phyloP scores from a whole-genome alignment of 208 protist genomes.

The Acanthamoeba lenticulata region DNA sequence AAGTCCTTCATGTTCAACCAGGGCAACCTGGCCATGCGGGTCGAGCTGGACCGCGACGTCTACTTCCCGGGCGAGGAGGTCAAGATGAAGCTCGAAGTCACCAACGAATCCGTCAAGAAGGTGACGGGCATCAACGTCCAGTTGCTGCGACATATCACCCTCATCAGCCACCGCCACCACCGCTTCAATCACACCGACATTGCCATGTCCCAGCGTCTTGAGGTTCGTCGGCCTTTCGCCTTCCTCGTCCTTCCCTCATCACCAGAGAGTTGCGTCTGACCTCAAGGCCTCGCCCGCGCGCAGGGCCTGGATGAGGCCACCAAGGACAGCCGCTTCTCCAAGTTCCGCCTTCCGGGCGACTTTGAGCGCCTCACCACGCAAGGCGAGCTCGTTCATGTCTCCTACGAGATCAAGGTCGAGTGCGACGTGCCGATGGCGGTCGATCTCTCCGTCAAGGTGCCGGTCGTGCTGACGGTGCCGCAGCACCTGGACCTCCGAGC shows the following conservation, averaged over 20 bases:
- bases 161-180: neutral
- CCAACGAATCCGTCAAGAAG: slow-evolving; percentile 66
- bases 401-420: slow-evolving; percentile 46
- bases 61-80: slow-evolving; percentile 59
- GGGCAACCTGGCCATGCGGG: slow-evolving; percentile 47
- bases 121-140: slow-evolving; percentile 50
- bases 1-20: slow-evolving; percentile 69
- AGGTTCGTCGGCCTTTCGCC: neutral
- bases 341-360: slow-evolving; percentile 41
- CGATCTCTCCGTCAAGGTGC: neutral
- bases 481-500: slow-evolving; percentile 24
- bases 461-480: slow-evolving; percentile 28
- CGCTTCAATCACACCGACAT: slow-evolving; percentile 23
- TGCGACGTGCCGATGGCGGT: slow-evolving; percentile 67
- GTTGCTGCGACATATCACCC: neutral
- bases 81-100: slow-evolving; percentile 55
- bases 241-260: neutral
- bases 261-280: neutral
- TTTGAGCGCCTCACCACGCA: slow-evolving; percentile 21
- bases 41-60: neutral
- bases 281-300: neutral
- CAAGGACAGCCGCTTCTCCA: slow-evolving; percentile 41
- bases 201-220: neutral
- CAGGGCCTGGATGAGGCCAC: slow-evolving; percentile 44
- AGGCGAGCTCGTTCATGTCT: slow-evolving; percentile 9